phyloP scores from a whole-genome alignment of 257 asterid species.

The Coffea canephora region DNA sequence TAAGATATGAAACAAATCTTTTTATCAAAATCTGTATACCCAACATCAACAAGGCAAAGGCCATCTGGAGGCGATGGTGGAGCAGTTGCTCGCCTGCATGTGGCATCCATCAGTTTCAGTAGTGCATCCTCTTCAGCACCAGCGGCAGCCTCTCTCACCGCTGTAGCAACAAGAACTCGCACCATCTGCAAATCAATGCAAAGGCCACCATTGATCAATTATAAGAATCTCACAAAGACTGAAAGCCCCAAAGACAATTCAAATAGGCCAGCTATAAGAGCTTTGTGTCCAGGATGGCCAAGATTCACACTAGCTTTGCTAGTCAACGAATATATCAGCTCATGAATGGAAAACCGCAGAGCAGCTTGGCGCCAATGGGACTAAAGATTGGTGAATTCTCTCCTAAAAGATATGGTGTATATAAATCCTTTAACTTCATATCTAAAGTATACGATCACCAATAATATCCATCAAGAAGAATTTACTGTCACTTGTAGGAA shows the following conservation, averaged over 20 bases:
- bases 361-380: background rate
- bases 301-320: background rate
- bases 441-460: background rate
- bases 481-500: background rate
- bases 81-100: slow-evolving; percentile 95
- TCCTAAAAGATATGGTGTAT: background rate
- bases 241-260: background rate
- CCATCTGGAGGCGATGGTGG: slow-evolving; percentile 98
- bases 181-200: slow-evolving; percentile 62
- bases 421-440: background rate
- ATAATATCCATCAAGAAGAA: background rate
- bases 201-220: background rate
- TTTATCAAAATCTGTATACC: slow-evolving; percentile 64
- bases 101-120: slow-evolving; percentile 83
- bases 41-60: slow-evolving; percentile 89
- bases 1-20: slow-evolving; percentile 57
- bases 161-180: slow-evolving; percentile 93
- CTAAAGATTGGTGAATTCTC: background rate
- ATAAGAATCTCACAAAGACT: no score
- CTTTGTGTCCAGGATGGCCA: background rate
- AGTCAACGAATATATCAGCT: background rate
- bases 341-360: background rate
- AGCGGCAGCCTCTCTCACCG: slow-evolving; percentile 92
- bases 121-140: slow-evolving; percentile 81
- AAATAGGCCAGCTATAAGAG: background rate